phyloP scores from a whole-genome alignment of 2,329 filamentous ascomycete species.

The Venturia carpophila region DNA sequence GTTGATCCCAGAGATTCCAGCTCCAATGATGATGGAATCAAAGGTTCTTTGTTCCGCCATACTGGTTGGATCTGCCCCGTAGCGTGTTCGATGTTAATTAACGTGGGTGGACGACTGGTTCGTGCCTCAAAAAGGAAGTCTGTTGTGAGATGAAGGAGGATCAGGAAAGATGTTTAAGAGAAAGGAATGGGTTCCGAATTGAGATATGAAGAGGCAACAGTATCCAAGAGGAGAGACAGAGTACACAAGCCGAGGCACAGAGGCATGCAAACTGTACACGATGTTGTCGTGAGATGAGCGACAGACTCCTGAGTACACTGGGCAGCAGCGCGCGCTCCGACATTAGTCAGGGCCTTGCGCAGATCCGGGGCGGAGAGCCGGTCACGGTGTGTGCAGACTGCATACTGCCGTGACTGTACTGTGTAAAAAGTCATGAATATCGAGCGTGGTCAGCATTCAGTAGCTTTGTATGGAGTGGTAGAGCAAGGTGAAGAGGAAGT shows the following conservation, averaged over 20 bases:
- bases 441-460: no score
- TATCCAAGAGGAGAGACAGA: background rate
- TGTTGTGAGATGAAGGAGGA: no score
- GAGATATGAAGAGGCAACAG: background rate
- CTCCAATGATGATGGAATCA: conserved; percentile 57
- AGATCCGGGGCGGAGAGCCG: conserved; percentile 2
- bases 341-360: background rate
- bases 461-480: no score
- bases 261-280: no score
- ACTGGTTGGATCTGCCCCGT: background rate
- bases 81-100: background rate
- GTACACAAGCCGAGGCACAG: background rate
- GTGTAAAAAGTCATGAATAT: no score
- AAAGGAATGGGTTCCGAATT: no score
- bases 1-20: conserved; percentile 70
- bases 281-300: background rate
- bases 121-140: background rate
- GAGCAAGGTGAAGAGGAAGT: no score
- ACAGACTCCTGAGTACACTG: background rate
- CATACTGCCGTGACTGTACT: no score
- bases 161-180: background rate
- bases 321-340: background rate
- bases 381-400: background rate
- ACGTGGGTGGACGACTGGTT: background rate
- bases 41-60: conserved; percentile 23